Conservation (phyloP, 2,329 filamentous ascomycete species). For the Paraconiothyrium sp. region DNA sequence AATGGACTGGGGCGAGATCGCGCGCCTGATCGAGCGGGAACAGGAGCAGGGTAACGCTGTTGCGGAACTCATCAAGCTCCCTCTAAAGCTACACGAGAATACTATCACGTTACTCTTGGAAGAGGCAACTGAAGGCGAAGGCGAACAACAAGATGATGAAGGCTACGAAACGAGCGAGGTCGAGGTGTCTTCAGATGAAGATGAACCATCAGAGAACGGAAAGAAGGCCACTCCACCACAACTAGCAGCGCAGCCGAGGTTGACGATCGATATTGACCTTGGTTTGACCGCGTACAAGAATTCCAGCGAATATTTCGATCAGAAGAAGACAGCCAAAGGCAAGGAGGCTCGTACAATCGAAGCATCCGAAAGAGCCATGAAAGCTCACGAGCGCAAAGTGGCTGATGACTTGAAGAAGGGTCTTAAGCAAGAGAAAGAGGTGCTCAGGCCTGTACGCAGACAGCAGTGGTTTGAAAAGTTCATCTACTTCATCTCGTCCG, state of each 20-base stretch:
- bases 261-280: slow-evolving; percentile 87
- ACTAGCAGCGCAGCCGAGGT: slow-evolving; percentile 51
- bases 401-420: slow-evolving; percentile 84
- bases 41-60: slow-evolving; percentile 83
- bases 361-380: slow-evolving; percentile 83
- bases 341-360: slow-evolving; percentile 89
- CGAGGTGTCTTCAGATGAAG: slow-evolving; percentile 62
- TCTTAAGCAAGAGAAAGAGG: slow-evolving; percentile 89
- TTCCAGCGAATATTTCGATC: slow-evolving; percentile 89
- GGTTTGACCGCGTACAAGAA: slow-evolving; percentile 86
- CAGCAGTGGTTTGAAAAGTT: slow-evolving; percentile 98
- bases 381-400: slow-evolving; percentile 90
- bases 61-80: slow-evolving; percentile 84
- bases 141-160: slow-evolving; percentile 66
- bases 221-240: slow-evolving; percentile 56
- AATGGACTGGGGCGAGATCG: slow-evolving; percentile 98
- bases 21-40: slow-evolving; percentile 85
- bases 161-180: slow-evolving; percentile 72
- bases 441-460: slow-evolving; percentile 82
- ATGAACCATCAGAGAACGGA: slow-evolving; percentile 55
- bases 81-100: slow-evolving; percentile 90
- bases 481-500: slow-evolving; percentile 91
- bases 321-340: slow-evolving; percentile 81
- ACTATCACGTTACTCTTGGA: slow-evolving; percentile 81
- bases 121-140: slow-evolving; percentile 73